A percentile compares a stretch with the other conserved stretches of the same genome.
phyloP scores from a whole-genome alignment of 345 rosid genomes.

The Geranium rotundifolium region DNA sequence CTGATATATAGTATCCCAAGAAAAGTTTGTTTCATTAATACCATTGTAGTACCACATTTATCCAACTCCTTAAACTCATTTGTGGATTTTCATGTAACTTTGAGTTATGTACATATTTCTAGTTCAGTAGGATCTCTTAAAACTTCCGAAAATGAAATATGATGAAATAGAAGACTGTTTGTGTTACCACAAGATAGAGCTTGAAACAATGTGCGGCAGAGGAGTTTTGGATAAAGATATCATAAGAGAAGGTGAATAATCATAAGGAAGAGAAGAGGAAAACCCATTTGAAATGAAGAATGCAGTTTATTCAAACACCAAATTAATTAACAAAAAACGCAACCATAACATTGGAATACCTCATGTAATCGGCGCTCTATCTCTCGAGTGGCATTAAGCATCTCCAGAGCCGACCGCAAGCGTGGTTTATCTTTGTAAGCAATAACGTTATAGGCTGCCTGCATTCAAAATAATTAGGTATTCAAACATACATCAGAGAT shows the following conservation, averaged over 20 bases:
- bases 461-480: slow-evolving; percentile 15
- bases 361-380: slow-evolving; percentile 55
- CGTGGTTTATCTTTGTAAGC: slow-evolving; percentile 79
- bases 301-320: too few species aligned
- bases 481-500: background rate
- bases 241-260: background rate
- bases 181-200: too few species aligned
- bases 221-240: background rate
- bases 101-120: background rate
- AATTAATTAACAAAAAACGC: background rate
- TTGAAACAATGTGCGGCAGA: too few species aligned
- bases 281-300: too few species aligned
- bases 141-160: too few species aligned
- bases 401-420: slow-evolving; percentile 57
- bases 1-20: too few species aligned
- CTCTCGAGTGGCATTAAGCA: slow-evolving; percentile 65
- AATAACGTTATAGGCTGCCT: slow-evolving; percentile 61
- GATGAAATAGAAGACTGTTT: too few species aligned
- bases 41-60: too few species aligned
- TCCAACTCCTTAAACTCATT: too few species aligned
- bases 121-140: too few species aligned
- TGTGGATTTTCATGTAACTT: too few species aligned
- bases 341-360: slow-evolving; percentile 19
- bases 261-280: background rate
- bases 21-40: too few species aligned